Conservation (phyloP, 73 alveolate species). For the Paramecium caudatum region DNA sequence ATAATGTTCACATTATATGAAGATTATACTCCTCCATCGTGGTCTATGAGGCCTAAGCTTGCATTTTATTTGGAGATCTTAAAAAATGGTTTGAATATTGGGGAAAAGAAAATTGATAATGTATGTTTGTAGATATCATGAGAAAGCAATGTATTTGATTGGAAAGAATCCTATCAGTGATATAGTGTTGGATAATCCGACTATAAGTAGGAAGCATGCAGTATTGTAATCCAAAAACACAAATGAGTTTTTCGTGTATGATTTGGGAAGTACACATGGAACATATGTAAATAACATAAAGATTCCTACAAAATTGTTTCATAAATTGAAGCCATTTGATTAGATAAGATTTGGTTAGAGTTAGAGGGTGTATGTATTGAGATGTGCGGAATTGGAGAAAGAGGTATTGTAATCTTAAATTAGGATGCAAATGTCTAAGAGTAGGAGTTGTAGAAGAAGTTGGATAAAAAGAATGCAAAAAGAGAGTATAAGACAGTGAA, state of each 20-base stretch:
- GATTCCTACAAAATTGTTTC: conserved; percentile 78
- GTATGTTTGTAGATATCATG: neutral
- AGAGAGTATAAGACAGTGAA: conserved; percentile 11
- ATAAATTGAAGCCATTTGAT: conserved; percentile 80
- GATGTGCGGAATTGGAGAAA: conserved; percentile 67
- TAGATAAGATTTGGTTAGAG: conserved; percentile 79
- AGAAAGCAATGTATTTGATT: conserved; percentile 60
- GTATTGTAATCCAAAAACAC: conserved; percentile 84
- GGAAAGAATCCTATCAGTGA: conserved; percentile 72
- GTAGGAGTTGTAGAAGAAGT: neutral
- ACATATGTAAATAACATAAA: conserved; percentile 81
- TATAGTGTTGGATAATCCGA: conserved; percentile 84
- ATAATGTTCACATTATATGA: conserved; percentile 50
- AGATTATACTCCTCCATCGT: conserved; percentile 34
- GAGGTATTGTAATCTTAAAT: neutral
- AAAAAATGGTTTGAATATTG: conserved; percentile 48
- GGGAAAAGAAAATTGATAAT: neutral
- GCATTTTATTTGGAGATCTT: conserved; percentile 54
- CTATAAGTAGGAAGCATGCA: conserved; percentile 84
- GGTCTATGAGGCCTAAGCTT: conserved; percentile 26
- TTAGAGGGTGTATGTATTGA: conserved; percentile 51
- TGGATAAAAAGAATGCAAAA: conserved; percentile 26
- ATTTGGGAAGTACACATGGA: conserved; percentile 87
- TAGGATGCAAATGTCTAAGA: conserved; percentile 6
- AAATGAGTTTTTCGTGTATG: conserved; percentile 84